Percentiles rank a stretch among this genome's conserved stretches.
Evolutionary conservation across 2,329 filamentous ascomycete genomes (phyloP).

Genomic region (Fusarium veterinarium): DNA sequence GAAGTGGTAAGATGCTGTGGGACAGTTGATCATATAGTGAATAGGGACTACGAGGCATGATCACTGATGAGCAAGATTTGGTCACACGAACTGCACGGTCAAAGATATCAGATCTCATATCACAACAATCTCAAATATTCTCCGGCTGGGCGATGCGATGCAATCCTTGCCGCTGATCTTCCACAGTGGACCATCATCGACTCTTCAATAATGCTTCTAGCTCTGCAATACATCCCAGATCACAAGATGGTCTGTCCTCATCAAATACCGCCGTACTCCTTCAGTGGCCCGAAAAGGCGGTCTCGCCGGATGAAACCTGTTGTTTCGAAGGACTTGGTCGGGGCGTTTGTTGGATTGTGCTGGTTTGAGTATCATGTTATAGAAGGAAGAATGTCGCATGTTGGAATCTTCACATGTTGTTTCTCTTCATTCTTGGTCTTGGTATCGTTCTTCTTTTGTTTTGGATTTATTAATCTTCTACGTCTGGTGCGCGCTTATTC

Average conservation of each 20-base stretch:
- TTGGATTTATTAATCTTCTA: not conserved
- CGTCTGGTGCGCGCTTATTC: not conserved
- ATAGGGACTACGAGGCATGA: fast-evolving
- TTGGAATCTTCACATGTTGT: not conserved
- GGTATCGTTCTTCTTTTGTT: slow-evolving; percentile 1
- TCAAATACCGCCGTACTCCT: not conserved
- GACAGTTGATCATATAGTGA: not conserved
- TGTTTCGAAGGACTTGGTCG: slow-evolving; percentile 16
- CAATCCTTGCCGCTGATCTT: slow-evolving; percentile 6
- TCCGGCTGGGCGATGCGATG: not conserved
- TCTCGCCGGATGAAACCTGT: not conserved
- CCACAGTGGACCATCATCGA: not conserved
- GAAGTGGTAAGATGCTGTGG: not conserved
- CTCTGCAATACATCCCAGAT: slow-evolving; percentile 6
- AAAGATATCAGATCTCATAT: not conserved
- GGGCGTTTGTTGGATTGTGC: slow-evolving; percentile 12
- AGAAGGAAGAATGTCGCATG: not conserved
- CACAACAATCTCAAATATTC: not conserved
- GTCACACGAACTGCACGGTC: not conserved
- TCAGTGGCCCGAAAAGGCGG: not conserved
- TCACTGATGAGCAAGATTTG: not conserved
- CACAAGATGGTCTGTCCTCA: slow-evolving; percentile 14
- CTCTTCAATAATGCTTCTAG: not conserved
- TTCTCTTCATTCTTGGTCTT: not conserved
- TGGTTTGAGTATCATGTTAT: slow-evolving; percentile 3